Evolutionary conservation across 2,329 filamentous ascomycete species (phyloP), one percentile per base, ranked within the genome.

Genomic region (Thielaviopsis ethacetica): DNA sequence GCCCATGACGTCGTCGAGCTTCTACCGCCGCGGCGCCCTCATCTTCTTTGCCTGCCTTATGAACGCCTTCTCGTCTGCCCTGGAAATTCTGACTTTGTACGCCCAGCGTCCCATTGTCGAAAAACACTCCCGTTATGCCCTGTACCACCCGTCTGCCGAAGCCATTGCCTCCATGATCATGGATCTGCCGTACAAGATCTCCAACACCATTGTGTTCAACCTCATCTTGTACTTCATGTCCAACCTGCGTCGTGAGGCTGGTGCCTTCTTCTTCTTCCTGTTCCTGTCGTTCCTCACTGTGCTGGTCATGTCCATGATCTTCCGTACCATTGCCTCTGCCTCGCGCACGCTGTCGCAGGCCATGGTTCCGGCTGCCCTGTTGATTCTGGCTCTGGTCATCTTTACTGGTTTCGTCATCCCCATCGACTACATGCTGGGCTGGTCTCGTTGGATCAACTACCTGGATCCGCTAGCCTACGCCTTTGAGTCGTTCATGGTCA

Each of bases 81-180:
- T 93, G 47, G 88, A 93, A 66, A 93, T 95, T 67, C 71, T 93
- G 38, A 90, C 87, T 0, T 77, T 95, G 4, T 96, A 93, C 68
- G 81, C 87, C 1, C 90, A 95, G 78, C 85, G 91, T 44, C 86
- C 87, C 1, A 95, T 95, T 65, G 88, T 96, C 62, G 89, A 95
- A 68, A 95, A 95, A 69, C 91, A 96, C 65, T 74, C 78, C 59
- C 82, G 86, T 60, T 95, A 95, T 68, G 89, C 90, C 19, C 77
- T 95, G 19, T 95, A 95, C 66, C 91, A 95, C 66, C 89, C 91
- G 0, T 90, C 86, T 10, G 86, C 89, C 17, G 90, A 96, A 75
- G 88, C 89, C n/a, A 77, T 88, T 61, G 82, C 87, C 0, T 93
- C 87, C 10, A 93, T 95, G 85, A 71, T 95, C 30, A 85, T 81